phyloP scores from a whole-genome alignment of 2,329 filamentous ascomycete species.

The Penicillium hordei region DNA sequence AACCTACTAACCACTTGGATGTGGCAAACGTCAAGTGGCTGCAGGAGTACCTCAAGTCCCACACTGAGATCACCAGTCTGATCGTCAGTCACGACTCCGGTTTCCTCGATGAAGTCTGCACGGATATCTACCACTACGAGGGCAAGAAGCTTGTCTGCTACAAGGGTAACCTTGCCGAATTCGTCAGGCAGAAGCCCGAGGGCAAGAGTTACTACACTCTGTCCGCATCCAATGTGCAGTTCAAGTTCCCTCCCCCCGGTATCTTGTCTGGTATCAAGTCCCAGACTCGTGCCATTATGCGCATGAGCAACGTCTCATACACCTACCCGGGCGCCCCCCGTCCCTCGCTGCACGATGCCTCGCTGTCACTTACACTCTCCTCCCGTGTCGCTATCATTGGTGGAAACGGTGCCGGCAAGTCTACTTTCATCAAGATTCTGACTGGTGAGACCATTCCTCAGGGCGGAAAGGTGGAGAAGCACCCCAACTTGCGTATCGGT shows the following conservation, averaged over 20 bases:
- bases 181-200: constrained; percentile 87
- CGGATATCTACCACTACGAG: constrained; percentile 99
- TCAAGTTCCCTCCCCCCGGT: constrained; percentile 96
- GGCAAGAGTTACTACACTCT: constrained; percentile 98
- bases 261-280: constrained; percentile 96
- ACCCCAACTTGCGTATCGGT: constrained; percentile 96
- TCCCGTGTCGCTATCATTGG: constrained; percentile 96
- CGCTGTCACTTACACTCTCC: constrained; percentile 82
- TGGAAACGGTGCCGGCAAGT: constrained; percentile 96
- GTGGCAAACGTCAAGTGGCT: constrained; percentile 96
- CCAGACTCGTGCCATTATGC: constrained; percentile 86
- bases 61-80: constrained; percentile 93
- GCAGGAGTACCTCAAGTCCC: constrained; percentile 90
- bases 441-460: constrained; percentile 89
- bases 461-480: constrained; percentile 88
- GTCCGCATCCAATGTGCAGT: constrained; percentile 81
- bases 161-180: constrained; percentile 56
- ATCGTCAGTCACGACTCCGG: constrained; percentile 98
- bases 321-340: constrained; percentile 89
- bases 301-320: constrained; percentile 88
- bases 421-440: constrained; percentile 94
- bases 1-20: constrained; percentile 98
- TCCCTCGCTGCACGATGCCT: constrained; percentile 82
- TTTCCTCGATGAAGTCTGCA: constrained; percentile 96
- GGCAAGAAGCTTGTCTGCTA: constrained; percentile 79